phyloP scores from a whole-genome alignment of 2,329 filamentous ascomycete genomes.

The Fonsecaea pedrosoi region DNA sequence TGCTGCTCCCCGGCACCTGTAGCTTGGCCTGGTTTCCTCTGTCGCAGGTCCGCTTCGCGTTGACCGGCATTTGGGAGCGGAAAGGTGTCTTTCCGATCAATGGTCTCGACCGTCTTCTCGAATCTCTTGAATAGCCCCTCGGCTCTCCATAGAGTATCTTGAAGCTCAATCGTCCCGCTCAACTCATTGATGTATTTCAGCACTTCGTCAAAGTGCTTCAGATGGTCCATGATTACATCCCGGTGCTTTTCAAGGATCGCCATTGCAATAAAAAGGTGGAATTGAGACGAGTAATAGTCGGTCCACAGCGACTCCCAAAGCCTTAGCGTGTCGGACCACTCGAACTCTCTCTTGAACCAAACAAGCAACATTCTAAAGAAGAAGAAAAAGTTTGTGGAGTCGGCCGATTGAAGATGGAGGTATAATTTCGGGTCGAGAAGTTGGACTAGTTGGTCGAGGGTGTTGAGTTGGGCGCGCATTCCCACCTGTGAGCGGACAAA shows the following conservation, averaged over 20 bases:
- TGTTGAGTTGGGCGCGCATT: conserved; percentile 89
- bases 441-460: conserved; percentile 92
- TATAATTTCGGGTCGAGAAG: conserved; percentile 97
- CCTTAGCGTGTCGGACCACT: conserved; percentile 82
- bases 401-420: conserved; percentile 83
- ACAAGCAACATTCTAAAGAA: conserved; percentile 97
- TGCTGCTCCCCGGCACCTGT: background rate
- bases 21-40: conserved; percentile 24
- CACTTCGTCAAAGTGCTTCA: conserved; percentile 95
- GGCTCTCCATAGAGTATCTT: conserved; percentile 83
- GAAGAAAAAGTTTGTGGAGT: conserved; percentile 99
- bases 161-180: conserved; percentile 88
- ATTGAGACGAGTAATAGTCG: conserved; percentile 84
- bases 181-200: conserved; percentile 98
- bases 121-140: conserved; percentile 89
- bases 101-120: conserved; percentile 83
- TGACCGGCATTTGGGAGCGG: conserved; percentile 60
- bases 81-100: conserved; percentile 90
- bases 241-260: conserved; percentile 95
- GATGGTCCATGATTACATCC: conserved; percentile 93
- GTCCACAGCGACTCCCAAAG: conserved; percentile 97
- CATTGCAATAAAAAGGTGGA: conserved; percentile 91
- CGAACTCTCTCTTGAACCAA: conserved; percentile 98
- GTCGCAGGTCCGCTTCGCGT: conserved; percentile 18
- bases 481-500: conserved; percentile 95